Base-by-base conservation (phyloP, 768 basidiomycete genomes). In the Xerocomus spinulosus region DNA sequence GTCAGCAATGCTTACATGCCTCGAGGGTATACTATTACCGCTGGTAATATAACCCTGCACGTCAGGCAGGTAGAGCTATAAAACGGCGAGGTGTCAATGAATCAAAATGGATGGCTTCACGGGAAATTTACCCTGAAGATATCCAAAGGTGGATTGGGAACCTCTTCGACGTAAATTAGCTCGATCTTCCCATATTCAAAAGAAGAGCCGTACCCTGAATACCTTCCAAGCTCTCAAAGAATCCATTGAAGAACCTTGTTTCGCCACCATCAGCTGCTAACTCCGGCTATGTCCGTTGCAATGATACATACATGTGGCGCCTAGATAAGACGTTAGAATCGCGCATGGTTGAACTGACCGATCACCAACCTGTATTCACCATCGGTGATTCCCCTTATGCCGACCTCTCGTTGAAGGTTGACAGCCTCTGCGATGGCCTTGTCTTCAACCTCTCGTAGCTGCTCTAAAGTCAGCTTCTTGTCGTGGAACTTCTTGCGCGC, bases 351-450 rank as follows among this genome's bases (percentile, higher is more conserved):
- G 7, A 24, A 3, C 3, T 21, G 56, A 46, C 59, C 54, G 45
- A 50, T 59, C 56, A 67, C 69, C 1, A 13, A 55, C 62, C 60
- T 59, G 39, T 62, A 64, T 59, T 75, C 73, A 23, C 74, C 74
- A 52, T 74, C 72, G 2, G 73, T 73, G 33, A 74, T 58, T 17
- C 63, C 46, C 56, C 69, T 72, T 34, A 76, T 69, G 12, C 74
- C 74, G 5, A 60, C 65, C 37, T 72, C 64, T 2, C 68, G 61
- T 50, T 74, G 73, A 53, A 73, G 48, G 51, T 64, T 32, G 32
- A 76, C 54, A 40, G 69, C 70, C 3, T 59, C 62, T 30, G 40
- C 28, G 46, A 76, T 71, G 1, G 72, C 66, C 34, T 62, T 59
- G 36, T 75, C 70, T 58, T 76, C 73, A n/a, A 70, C 49, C 8